These are phyloP conservation scores for Hyphodiscus hymeniophilus DNA, from an alignment of 495 filamentous ascomycete species.

Conservation along the genomic window DNA sequence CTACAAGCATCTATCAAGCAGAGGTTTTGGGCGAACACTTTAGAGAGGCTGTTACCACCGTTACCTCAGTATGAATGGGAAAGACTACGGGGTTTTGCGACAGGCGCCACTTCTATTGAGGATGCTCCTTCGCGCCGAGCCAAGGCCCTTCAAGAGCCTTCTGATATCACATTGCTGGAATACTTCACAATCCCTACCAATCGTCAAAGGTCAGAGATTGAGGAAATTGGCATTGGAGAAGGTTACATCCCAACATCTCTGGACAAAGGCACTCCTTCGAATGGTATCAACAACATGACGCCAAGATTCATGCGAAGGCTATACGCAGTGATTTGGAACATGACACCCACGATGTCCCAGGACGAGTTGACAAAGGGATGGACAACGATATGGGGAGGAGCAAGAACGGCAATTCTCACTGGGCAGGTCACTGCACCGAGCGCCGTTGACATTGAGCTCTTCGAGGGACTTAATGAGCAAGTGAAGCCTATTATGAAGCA, in stretches of 20 bases:
- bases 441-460: constrained; percentile 12
- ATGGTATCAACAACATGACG: not conserved
- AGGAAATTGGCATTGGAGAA: not conserved
- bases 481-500: too few relatives aligned
- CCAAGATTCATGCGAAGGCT: constrained; percentile 12
- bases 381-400: constrained; percentile 16
- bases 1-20: constrained; percentile 49
- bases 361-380: constrained; percentile 13
- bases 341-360: constrained; percentile 13
- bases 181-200: not conserved
- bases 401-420: not conserved
- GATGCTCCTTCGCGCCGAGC: constrained; percentile 4
- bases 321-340: constrained; percentile 15
- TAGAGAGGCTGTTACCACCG: constrained; percentile 60
- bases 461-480: constrained; percentile 6
- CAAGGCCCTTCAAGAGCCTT: not conserved
- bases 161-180: constrained; percentile 1
- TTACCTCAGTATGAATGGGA: constrained; percentile 58
- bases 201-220: not conserved
- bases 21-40: constrained; percentile 48
- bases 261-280: not conserved
- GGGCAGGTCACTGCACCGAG: constrained; percentile 4
- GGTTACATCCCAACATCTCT: not conserved
- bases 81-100: constrained; percentile 47
- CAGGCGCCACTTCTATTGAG: constrained; percentile 24